Conservation (phyloP, 2,329 filamentous ascomycete genomes). For the Coniochaeta ligniaria region DNA sequence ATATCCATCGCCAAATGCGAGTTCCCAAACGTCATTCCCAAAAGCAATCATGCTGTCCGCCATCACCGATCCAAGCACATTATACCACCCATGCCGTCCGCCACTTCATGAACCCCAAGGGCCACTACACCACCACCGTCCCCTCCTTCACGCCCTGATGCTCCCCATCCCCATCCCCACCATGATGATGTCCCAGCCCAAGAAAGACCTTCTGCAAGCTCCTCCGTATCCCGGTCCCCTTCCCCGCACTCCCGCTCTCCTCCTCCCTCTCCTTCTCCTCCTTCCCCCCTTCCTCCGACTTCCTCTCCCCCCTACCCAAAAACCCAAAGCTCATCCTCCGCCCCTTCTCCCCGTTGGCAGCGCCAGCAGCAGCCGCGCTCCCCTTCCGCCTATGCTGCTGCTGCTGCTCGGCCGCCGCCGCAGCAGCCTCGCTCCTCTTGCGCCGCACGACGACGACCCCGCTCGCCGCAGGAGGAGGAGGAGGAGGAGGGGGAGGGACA, state of each 20-base stretch:
- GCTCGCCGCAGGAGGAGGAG: constrained; percentile 5
- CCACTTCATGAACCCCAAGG: neutral
- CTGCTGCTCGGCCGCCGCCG: constrained; percentile 11
- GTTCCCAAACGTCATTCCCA: neutral
- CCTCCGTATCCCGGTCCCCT: constrained; percentile 34
- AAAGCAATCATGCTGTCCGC: neutral
- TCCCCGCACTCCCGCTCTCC: constrained; percentile 22
- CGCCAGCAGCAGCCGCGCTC: neutral
- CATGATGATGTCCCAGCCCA: constrained; percentile 20
- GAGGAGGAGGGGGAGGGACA: neutral
- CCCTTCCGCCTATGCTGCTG: constrained; percentile 6
- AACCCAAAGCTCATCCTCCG: constrained; percentile 17
- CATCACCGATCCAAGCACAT: too few species aligned
- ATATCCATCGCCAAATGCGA: neutral
- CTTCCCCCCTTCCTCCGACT: constrained; percentile 6
- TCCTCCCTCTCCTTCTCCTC: constrained; percentile 7
- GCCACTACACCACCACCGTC: neutral
- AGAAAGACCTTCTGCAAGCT: constrained; percentile 40
- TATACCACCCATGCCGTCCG: too few species aligned
- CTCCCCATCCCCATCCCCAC: neutral
- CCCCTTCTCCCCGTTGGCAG: constrained; percentile 4
- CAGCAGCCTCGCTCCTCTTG: constrained; percentile 23
- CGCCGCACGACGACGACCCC: constrained; percentile 27
- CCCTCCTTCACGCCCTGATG: neutral
- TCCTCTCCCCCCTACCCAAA: constrained; percentile 8